Evolutionary conservation across 176 grass and related monocot genomes (phyloP), one percentile per base, ranked within the genome.

Genomic region (Oryza glumipatula): DNA sequence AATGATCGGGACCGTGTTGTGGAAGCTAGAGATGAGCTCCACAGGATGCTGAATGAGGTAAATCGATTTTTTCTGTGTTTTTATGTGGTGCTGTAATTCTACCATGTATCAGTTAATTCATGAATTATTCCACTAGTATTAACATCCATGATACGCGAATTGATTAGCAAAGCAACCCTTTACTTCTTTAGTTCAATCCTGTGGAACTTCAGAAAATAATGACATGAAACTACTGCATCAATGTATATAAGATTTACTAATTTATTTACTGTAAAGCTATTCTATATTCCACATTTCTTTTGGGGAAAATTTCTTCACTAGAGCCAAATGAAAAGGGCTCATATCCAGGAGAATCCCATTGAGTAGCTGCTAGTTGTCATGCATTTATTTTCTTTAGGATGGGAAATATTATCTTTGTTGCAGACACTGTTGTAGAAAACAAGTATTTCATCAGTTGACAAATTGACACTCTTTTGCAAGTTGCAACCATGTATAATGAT

Each of bases 11-110:
- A 74, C 72, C 47, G 72, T 74, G 72, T 74, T 30, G 72, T 74
- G 28, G 73, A 82, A 63, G 68, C 80, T n/a, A 82, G 80, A 45
- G 80, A 82, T 82, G 80, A 82, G 68, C 80, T 82, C 51, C 80
- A 82, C 22, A 72, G 80, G 49, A 72, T 82, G 80, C 51, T 82
- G 13, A 82, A 82, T 82, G 80, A 82, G 80, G 80, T 45, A 82
- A 6, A 51, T 68, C 13, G 56, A 23, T 80, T 68, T 11, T 11
- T 51, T 17, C 17, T 22, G 43, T 6, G 9, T 67, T 32, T 36
- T 28, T 76, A 5, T 80, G 8, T 32, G 1, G 5, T 80, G 8
- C 24, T 43, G 30, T 48, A 41, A 26, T 17, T 17, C 7, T 28
- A 49, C 22, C 7, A 54, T 75, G 26, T 73, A 11, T 15, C 24